Conservation (phyloP, 345 rosid species). For the Linum usitatissimum region DNA sequence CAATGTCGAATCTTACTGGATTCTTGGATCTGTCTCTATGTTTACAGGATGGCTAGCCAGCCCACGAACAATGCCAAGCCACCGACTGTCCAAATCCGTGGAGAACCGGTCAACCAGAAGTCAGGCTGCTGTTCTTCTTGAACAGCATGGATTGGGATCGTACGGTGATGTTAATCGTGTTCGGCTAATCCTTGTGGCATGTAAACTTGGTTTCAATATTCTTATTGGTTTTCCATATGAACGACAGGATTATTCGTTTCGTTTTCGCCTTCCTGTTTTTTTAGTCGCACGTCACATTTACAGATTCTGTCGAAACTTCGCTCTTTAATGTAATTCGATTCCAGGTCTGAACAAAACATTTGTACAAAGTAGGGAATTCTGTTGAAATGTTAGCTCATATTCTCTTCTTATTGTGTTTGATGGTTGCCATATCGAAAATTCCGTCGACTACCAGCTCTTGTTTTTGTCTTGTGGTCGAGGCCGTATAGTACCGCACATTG, state of each 20-base stretch:
- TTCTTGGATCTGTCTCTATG: background rate
- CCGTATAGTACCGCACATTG: too few species aligned
- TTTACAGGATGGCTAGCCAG: conserved; percentile 68
- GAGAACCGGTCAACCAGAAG: conserved; percentile 61
- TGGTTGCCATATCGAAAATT: too few species aligned
- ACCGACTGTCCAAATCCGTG: conserved; percentile 58
- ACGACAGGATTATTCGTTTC: conserved; percentile 17
- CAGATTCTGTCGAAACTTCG: conserved; percentile 15
- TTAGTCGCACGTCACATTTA: background rate
- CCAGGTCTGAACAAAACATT: conserved; percentile 7
- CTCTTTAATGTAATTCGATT: conserved; percentile 47
- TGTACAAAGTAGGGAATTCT: conserved; percentile 48
- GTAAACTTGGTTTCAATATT: conserved; percentile 29
- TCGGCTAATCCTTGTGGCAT: conserved; percentile 18
- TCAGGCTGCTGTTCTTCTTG: conserved; percentile 65
- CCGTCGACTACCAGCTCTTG: too few species aligned
- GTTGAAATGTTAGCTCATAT: conserved; percentile 13
- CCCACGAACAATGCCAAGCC: conserved; percentile 59
- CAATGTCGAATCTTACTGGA: background rate
- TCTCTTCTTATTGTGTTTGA: too few species aligned
- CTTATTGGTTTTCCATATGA: conserved; percentile 18
- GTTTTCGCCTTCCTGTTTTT: conserved; percentile 15
- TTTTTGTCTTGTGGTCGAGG: too few species aligned
- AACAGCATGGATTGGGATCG: conserved; percentile 7
- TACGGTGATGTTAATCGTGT: conserved; percentile 14